Evolutionary conservation across 2,329 filamentous ascomycete genomes (phyloP), one percentile per base, ranked within the genome.

Genomic region (Akanthomyces lecanii): DNA sequence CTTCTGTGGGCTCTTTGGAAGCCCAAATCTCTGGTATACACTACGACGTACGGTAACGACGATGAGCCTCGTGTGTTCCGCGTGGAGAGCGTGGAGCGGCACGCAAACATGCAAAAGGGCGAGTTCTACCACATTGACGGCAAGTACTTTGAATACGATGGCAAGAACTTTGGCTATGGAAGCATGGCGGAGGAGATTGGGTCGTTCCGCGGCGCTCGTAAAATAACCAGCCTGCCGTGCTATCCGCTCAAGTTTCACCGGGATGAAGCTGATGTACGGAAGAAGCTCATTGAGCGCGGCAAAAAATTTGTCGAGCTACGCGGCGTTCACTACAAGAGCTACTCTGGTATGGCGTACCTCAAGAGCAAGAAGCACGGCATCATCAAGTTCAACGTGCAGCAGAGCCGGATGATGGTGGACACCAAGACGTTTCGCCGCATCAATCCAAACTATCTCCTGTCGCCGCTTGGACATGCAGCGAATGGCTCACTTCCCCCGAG

Each of bases 1-100:
- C 82, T 96, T 2, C 79, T 96, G 1, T 96, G 92, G 92, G 91
- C 92, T 0, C 77, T 97, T 4, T 96, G 90, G 83, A 96, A 95
- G 71, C 92, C 92, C 0, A 90, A 92, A 69, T 92, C 90, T 0
- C 84, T 96, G 23, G 89, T 86, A 1, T 94, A 89, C 72, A 86
- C 89, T 0, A 85, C 86, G 0, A 94, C 90, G 0, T 96, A 96
- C 66, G 89, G 89, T 3, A 87, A 85, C 42, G 77, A 81, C 16
- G 90, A 94, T 45, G 88, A 95, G 69, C 90, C 91, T 2, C 85
- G 91, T 18, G 89, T 89, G 11, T 94, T 96, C 82, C 92, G 90
- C 72, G 86, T 94, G 1, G 90, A 94, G 64, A 84, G 87, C 66
- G 88, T 89, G 0, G 87, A 87, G 69, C 90, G 91, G 67, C 87